A percentile compares a stretch with the other conserved stretches of the same genome.
Conservation (phyloP, 257 asterid genomes). For the Lantana camara region DNA sequence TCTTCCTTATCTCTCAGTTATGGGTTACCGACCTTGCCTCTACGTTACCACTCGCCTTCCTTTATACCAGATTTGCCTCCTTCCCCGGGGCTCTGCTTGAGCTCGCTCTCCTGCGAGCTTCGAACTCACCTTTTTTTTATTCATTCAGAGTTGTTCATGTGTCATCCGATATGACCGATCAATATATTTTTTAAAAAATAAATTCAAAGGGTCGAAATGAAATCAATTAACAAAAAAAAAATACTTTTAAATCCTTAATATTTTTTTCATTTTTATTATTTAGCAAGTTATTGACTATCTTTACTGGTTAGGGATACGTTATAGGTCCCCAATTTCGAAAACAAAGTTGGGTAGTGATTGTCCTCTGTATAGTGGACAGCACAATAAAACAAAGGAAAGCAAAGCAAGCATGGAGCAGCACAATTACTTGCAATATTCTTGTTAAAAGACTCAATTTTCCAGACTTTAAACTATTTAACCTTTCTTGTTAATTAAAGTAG, state of each 20-base stretch:
- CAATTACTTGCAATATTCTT: conserved; percentile 29
- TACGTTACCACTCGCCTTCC: too few relatives aligned
- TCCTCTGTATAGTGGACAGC: conserved; percentile 49
- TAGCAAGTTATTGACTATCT: neutral
- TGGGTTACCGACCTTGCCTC: too few relatives aligned
- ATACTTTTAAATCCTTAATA: neutral
- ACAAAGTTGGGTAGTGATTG: conserved; percentile 46
- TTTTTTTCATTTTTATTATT: neutral
- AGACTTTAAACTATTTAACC: conserved; percentile 27
- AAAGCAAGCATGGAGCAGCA: conserved; percentile 45
- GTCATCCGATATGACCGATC: too few relatives aligned
- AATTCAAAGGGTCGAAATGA: too few relatives aligned
- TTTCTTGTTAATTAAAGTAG: conserved; percentile 49
- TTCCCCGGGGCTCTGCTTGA: too few relatives aligned
- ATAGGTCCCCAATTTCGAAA: conserved; percentile 44
- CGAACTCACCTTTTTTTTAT: too few relatives aligned
- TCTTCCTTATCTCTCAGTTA: too few relatives aligned
- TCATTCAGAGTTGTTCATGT: too few relatives aligned
- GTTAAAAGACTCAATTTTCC: conserved; percentile 48
- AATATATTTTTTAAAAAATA: too few relatives aligned
- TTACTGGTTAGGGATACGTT: conserved; percentile 15
- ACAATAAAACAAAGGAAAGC: conserved; percentile 8
- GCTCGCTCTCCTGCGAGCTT: too few relatives aligned
- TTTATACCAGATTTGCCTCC: too few relatives aligned
- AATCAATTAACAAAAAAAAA: too few relatives aligned